Evolutionary conservation across 257 asterid species (phyloP), one percentile per base, ranked within the genome.

Genomic region (Lantana camara): DNA sequence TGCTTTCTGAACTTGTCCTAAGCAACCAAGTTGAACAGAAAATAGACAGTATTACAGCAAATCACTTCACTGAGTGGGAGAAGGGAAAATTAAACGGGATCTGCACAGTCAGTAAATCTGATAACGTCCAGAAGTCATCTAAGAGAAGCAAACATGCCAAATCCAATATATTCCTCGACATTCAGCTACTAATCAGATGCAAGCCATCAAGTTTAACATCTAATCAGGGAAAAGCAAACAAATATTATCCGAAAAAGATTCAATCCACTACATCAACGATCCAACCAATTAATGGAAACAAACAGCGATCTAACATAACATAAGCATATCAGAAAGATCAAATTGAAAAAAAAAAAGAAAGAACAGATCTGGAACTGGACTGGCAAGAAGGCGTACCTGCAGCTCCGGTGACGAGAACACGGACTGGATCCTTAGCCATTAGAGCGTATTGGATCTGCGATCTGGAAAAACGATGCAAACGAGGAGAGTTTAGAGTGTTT

Each of bases 331-430:
- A 14, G 29, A 56, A 29, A 49, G 24, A 8, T 9, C 3, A 52
- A n/a, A 21, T 3, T 21, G 2, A 5, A 60, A 45, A 37, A 32
- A 30, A 52, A n/a, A 21, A 1, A 21, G 2, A 5, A 60, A 45
- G 29, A 32, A 30, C 65, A 56, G 82, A 71, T 70, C 71, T 37
- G 13, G 20, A 51, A 3, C 55, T 67, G 58, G 23, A 38, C 35
- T 4, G 19, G 3, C 40, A 44, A 44, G 51, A n/a, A 63, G 13
- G 21, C 32, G 27, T 57, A 89, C 96, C 96, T 21, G 96, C 96
- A 24, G 96, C 96, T 35, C 96, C 96, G 71, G 96, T 86, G 66
- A 89, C 96, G 71, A 89, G 95, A 52, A 89, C 95, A 10, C 95
- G 88, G 38, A 82, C 78, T 70, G 96, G 95, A 21, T 83, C 92